Conservation (phyloP, 176 grass and related monocot genomes). For the Oryza nivara region DNA sequence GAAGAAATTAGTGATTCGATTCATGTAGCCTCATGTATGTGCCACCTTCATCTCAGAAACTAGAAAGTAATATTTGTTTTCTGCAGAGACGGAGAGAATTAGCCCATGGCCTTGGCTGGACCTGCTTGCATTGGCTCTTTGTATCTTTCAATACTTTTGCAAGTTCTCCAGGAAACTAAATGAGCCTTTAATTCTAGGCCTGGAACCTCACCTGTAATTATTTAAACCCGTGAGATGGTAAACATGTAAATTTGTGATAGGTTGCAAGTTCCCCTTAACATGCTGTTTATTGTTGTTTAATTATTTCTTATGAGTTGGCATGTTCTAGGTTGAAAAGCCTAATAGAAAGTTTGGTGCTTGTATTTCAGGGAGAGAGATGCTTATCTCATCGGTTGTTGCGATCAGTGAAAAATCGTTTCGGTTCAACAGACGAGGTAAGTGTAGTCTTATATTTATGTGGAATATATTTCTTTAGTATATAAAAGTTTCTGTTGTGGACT, state of each 20-base stretch:
- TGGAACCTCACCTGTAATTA: too few relatives aligned
- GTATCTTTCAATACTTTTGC: too few relatives aligned
- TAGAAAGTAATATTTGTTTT: background rate
- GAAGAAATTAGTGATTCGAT: conserved; percentile 2
- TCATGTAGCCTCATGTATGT: background rate
- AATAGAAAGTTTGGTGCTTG: conserved; percentile 31
- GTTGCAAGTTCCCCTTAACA: background rate
- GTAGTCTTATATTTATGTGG: background rate
- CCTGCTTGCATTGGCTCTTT: too few relatives aligned
- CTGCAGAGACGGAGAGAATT: background rate
- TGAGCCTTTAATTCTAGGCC: too few relatives aligned
- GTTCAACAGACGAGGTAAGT: conserved; percentile 98
- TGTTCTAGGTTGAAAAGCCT: conserved; percentile 40
- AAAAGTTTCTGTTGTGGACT: background rate
- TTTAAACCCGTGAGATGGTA: background rate
- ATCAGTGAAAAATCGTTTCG: conserved; percentile 93
- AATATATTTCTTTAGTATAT: conserved; percentile 20
- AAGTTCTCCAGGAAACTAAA: too few relatives aligned
- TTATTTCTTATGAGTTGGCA: conserved; percentile 17
- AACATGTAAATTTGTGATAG: background rate
- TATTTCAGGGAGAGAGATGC: conserved; percentile 83
- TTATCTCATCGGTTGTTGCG: conserved; percentile 77
- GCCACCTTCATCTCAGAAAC: background rate
- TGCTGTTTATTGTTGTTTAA: conserved; percentile 18
- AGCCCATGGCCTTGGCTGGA: too few relatives aligned